Evolutionary conservation across 768 basidiomycete species (phyloP).

Genomic region (Termitomyces sp.): DNA sequence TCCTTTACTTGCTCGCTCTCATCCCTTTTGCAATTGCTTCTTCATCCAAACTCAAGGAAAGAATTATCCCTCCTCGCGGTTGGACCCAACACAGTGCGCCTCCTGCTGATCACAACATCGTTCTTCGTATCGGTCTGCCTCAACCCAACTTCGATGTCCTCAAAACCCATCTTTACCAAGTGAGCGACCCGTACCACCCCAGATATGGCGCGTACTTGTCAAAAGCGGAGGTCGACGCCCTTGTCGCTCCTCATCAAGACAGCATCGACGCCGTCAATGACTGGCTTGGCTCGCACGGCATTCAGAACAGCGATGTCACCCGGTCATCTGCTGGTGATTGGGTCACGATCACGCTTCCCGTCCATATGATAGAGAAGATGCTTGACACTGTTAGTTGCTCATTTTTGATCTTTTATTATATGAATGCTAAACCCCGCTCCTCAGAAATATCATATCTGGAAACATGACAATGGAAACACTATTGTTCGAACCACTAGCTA

Average conservation of each 20-base stretch:
- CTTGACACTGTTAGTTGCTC: slow-evolving; percentile 43
- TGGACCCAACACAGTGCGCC: slow-evolving; percentile 48
- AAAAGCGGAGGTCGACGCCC: slow-evolving; percentile 60
- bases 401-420: not conserved
- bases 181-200: slow-evolving; percentile 50
- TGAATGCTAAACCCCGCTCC: too few species aligned
- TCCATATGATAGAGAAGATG: slow-evolving; percentile 61
- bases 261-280: slow-evolving; percentile 51
- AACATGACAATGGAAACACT: slow-evolving; percentile 47
- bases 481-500: slow-evolving; percentile 65
- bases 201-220: slow-evolving; percentile 55
- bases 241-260: slow-evolving; percentile 57
- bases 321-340: slow-evolving; percentile 65
- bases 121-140: slow-evolving; percentile 55
- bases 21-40: slow-evolving; percentile 3
- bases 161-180: slow-evolving; percentile 49
- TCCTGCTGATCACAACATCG: slow-evolving; percentile 40
- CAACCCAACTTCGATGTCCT: slow-evolving; percentile 47
- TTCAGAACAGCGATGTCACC: slow-evolving; percentile 39
- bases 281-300: slow-evolving; percentile 58
- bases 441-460: slow-evolving; percentile 66
- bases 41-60: slow-evolving; percentile 29
- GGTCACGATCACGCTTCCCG: slow-evolving; percentile 58
- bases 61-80: slow-evolving; percentile 35
- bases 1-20: slow-evolving; percentile 8